A percentile compares a stretch with the other conserved stretches of the same genome.
Evolutionary conservation across 257 asterid genomes (phyloP).

Genomic region (Scutellaria barbata): DNA sequence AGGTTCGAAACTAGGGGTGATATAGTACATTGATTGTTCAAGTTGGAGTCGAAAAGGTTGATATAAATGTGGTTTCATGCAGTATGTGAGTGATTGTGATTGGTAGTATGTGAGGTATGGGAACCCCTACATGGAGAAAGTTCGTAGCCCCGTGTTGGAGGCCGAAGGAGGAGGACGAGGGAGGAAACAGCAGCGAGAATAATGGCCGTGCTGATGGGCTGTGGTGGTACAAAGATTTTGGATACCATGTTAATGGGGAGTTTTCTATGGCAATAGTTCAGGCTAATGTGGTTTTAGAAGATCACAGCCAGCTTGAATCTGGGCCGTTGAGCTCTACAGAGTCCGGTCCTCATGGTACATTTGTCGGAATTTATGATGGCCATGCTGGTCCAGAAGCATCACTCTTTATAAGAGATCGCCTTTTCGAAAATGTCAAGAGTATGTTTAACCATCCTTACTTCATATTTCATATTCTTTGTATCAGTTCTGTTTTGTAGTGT

Average conservation of each 20-base stretch:
- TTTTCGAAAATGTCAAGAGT: constrained; percentile 75
- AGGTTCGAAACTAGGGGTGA: constrained; percentile 40
- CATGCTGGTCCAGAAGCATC: constrained; percentile 87
- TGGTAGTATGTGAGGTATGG: constrained; percentile 57
- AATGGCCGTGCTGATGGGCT: constrained; percentile 58
- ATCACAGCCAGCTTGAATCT: constrained; percentile 81
- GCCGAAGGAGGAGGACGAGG: constrained; percentile 48
- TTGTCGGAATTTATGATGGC: constrained; percentile 88
- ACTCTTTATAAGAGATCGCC: constrained; percentile 57
- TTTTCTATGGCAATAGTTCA: constrained; percentile 88
- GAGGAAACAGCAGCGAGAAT: constrained; percentile 48
- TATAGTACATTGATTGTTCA: constrained; percentile 31
- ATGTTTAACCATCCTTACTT: constrained; percentile 28
- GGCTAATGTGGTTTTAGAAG: constrained; percentile 72
- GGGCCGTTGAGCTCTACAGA: constrained; percentile 70
- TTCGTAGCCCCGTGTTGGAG: constrained; percentile 75
- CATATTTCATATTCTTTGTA: not conserved
- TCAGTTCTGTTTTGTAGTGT: too few species aligned
- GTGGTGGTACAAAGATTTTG: constrained; percentile 80
- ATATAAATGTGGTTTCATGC: constrained; percentile 25
- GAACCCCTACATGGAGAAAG: constrained; percentile 66
- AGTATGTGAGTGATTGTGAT: constrained; percentile 31
- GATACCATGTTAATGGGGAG: constrained; percentile 69
- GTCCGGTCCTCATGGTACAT: constrained; percentile 73
- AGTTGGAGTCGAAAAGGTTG: constrained; percentile 25